phyloP scores from a whole-genome alignment of 1,284 basidiomycete species.

The Pyrrhoderma noxium region DNA sequence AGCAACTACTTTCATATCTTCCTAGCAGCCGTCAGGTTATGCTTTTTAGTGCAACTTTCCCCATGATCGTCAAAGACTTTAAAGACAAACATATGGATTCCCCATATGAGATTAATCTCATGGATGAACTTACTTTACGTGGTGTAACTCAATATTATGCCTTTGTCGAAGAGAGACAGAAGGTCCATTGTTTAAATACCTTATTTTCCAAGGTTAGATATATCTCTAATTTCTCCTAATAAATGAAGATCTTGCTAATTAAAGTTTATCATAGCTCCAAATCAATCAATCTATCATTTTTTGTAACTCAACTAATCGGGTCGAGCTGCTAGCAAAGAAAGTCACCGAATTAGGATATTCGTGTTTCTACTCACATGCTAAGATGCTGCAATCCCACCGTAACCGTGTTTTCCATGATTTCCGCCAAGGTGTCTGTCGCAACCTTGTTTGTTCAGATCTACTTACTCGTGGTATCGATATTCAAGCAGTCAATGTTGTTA shows the following conservation, averaged over 20 bases:
- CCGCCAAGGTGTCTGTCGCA: constrained; percentile 95
- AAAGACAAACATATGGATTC: constrained; percentile 98
- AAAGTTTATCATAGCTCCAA: constrained; percentile 64
- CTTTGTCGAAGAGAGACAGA: constrained; percentile 98
- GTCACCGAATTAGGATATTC: constrained; percentile 99
- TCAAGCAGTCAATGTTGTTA: constrained; percentile 98
- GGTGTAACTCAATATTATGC: constrained; percentile 99
- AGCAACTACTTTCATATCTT: constrained; percentile 85
- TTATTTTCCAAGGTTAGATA: constrained; percentile 83
- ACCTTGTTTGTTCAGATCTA: constrained; percentile 94
- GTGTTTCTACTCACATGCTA: constrained; percentile 99
- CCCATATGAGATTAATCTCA: constrained; percentile 98
- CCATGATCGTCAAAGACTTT: constrained; percentile 98
- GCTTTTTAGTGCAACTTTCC: constrained; percentile 99
- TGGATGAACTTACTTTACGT: constrained; percentile 98
- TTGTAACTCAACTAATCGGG: constrained; percentile 99
- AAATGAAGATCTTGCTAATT: neutral
- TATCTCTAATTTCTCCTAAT: constrained; percentile 1
- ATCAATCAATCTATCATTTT: constrained; percentile 99
- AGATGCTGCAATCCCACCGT: constrained; percentile 98
- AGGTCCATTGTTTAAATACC: constrained; percentile 98
- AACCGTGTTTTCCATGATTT: constrained; percentile 99
- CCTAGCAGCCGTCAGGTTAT: constrained; percentile 91
- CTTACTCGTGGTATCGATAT: constrained; percentile 99
- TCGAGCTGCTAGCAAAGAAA: constrained; percentile 98